phyloP scores from a whole-genome alignment of 805 yeast genomes.

The Zygotorulaspora danielsina region DNA sequence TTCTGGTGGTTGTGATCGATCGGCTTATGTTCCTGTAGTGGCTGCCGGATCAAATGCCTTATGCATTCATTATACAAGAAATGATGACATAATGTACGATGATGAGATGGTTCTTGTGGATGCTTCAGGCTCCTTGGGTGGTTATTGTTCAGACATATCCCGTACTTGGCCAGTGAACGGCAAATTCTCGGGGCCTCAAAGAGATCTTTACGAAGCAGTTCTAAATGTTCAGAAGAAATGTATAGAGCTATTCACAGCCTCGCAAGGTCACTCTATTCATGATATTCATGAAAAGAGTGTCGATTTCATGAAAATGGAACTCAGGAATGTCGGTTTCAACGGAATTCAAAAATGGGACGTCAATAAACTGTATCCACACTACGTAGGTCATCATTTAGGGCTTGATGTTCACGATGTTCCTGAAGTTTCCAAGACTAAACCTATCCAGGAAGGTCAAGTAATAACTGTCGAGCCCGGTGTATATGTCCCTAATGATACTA shows the following conservation, averaged over 20 bases:
- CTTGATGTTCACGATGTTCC: constrained; percentile 87
- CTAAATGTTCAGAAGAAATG: constrained; percentile 75
- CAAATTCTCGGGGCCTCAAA: constrained; percentile 68
- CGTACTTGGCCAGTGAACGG: constrained; percentile 93
- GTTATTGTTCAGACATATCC: constrained; percentile 93
- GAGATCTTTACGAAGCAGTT: constrained; percentile 84
- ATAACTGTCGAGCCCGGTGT: constrained; percentile 95
- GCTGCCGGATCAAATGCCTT: constrained; percentile 90
- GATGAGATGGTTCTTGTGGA: constrained; percentile 89
- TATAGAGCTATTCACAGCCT: constrained; percentile 61
- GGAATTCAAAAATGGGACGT: constrained; percentile 49
- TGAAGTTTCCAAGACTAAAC: constrained; percentile 49
- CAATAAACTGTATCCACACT: constrained; percentile 76
- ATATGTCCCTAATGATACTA: constrained; percentile 67
- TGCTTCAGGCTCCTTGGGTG: constrained; percentile 92
- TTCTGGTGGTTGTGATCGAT: constrained; percentile 81
- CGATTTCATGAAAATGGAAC: constrained; percentile 52
- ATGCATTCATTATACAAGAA: constrained; percentile 89
- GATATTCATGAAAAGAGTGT: constrained; percentile 75
- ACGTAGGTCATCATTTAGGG: constrained; percentile 93
- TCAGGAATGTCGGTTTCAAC: constrained; percentile 68
- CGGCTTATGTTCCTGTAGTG: constrained; percentile 93
- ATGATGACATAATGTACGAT: constrained; percentile 72
- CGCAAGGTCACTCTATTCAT: constrained; percentile 51
- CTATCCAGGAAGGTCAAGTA: constrained; percentile 67